Evolutionary conservation across 2,329 filamentous ascomycete species (phyloP), one percentile per base, ranked within the genome.

Genomic region (Balansia obtecta): DNA sequence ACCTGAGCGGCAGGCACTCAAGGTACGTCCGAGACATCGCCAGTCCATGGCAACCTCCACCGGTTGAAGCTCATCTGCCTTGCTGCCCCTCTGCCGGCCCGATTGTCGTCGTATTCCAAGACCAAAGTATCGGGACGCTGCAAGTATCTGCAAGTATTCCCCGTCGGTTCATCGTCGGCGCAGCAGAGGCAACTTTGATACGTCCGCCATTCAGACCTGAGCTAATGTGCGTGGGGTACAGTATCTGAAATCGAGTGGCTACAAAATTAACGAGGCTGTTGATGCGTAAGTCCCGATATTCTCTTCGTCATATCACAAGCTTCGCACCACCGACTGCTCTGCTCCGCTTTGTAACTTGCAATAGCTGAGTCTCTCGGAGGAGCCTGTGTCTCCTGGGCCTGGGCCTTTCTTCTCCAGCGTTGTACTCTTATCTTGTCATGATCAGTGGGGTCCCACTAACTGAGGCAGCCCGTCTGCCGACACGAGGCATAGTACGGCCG

Each of bases 251-350:
- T 68, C 65, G 45, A 60, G 70, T 6, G 66, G 68, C 44, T 80
- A 73, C 60, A 75, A 72, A 58, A 60, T 79, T 7, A 72, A 79
- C 51, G 68, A 75, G 52, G 77, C 77, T 39, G 65, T 78, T 46
- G 75, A 80, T 66, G 64, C 71, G 77, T 80, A 69, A 77, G 77
- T 79, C 39, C n/a, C 32, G 42, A 9, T 30, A 22, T 33, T 40
- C 45, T 18, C 43, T 49, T 40, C 27, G 33, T 20, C 18, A 34
- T 32, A 5, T 20, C 42, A 43, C 3, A 40, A 20, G 15, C 38
- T 48, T 20, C 38, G 32, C 22, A 20, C 32, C 39, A 46, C 13
- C 30, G 22, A 18, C 13, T 46, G 27, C 49, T n/a, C 30, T 7
- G 18, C 43, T 34, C 32, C 15, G n/a, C 33, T 15, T 40, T 39